These are phyloP conservation scores for Botryotinia convoluta DNA, from an alignment of 2,329 filamentous ascomycete genomes.

Conservation along the genomic window DNA sequence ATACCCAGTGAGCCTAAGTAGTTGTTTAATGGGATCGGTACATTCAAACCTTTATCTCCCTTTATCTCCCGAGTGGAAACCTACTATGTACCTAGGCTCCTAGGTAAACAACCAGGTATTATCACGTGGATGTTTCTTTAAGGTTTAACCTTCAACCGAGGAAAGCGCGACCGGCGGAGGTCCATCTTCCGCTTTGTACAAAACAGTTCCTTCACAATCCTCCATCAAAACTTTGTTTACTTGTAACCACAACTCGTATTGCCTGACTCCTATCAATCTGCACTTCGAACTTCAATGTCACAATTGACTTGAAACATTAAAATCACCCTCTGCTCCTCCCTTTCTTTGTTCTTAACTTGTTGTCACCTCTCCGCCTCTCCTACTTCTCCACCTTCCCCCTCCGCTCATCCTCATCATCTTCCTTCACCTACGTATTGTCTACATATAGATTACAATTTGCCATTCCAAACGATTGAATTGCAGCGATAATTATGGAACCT, in stretches of 20 bases:
- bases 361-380: neutral
- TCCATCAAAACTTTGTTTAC: neutral
- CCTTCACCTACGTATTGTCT: neutral
- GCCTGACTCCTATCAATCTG: neutral
- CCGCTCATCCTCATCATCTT: slow-evolving; percentile 3
- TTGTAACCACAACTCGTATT: neutral
- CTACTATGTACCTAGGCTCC: neutral
- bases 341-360: neutral
- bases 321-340: neutral
- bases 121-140: neutral
- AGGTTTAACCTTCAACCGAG: neutral
- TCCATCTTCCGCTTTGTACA: neutral
- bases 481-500: neutral
- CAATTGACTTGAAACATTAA: neutral
- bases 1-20: too few species aligned
- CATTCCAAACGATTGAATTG: neutral
- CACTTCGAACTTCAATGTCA: neutral
- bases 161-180: slow-evolving; percentile 1
- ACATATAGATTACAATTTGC: neutral
- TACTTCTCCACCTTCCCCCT: slow-evolving; percentile 5
- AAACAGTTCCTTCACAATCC: neutral
- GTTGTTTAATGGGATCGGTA: neutral
- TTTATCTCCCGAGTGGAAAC: neutral
- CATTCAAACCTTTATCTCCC: neutral
- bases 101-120: neutral